Percentiles rank a stretch among this genome's conserved stretches.
Evolutionary conservation across 164 flowering plant species (phyloP).

Genomic region (Piper betle): DNA sequence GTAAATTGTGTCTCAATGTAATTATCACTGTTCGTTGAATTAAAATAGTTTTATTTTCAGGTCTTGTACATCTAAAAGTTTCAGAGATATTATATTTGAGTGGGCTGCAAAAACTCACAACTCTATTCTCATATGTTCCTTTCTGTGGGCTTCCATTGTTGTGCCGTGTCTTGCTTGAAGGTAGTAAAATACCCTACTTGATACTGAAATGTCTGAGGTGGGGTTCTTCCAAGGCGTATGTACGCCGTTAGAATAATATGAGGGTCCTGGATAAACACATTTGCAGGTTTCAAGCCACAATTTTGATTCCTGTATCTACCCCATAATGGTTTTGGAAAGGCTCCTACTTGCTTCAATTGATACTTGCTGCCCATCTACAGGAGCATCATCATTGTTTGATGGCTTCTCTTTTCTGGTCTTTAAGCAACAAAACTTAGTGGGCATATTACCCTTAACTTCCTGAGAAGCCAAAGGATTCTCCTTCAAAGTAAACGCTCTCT

Average conservation of each 20-base stretch:
- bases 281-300: constrained; percentile 3
- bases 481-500: not conserved
- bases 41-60: not conserved
- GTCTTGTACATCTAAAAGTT: constrained; percentile 5
- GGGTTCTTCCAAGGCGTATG: not conserved
- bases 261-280: not conserved
- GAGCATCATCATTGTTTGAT: constrained; percentile 14
- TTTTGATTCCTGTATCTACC: not conserved
- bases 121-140: too few relatives aligned
- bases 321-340: constrained; percentile 2
- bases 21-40: not conserved
- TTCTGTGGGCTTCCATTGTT: not conserved
- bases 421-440: constrained; percentile 7
- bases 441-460: not conserved
- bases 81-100: not conserved
- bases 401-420: constrained; percentile 9
- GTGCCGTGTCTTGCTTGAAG: not conserved
- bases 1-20: constrained; percentile 5
- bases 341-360: constrained; percentile 4
- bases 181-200: not conserved
- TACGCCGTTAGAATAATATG: constrained; percentile 3
- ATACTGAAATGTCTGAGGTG: not conserved
- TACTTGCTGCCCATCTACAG: constrained; percentile 1
- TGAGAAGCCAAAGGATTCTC: not conserved
- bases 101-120: not conserved